Evolutionary conservation across 441 rosid species (phyloP).

Genomic region (Pelargonium myrrhifolium): DNA sequence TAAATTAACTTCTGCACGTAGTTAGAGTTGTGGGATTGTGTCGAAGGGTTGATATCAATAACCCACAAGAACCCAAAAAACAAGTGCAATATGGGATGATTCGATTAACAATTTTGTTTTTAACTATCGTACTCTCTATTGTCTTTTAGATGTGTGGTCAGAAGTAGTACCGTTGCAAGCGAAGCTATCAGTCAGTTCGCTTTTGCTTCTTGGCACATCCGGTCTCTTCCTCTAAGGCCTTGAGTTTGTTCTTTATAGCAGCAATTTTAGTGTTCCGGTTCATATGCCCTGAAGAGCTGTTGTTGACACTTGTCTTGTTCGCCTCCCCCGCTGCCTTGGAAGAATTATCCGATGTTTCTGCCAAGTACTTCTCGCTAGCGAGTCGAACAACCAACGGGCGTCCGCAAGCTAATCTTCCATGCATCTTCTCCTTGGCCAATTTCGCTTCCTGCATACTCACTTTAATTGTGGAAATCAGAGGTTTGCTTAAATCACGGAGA

Average conservation of each 20-base stretch:
- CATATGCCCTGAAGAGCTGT: conserved; percentile 45
- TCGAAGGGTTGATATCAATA: too few relatives aligned
- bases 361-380: conserved; percentile 57
- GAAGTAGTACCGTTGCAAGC: background rate
- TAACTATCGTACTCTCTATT: background rate
- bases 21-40: background rate
- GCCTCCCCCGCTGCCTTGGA: conserved; percentile 31
- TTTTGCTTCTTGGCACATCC: conserved; percentile 56
- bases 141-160: background rate
- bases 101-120: background rate
- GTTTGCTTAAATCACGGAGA: conserved; percentile 21
- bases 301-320: conserved; percentile 29
- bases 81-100: background rate
- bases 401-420: conserved; percentile 82
- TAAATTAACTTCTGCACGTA: background rate
- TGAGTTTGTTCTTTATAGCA: conserved; percentile 80
- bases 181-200: conserved; percentile 10
- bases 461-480: conserved; percentile 59
- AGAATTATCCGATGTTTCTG: conserved; percentile 35
- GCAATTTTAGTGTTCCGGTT: conserved; percentile 64
- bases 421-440: conserved; percentile 92
- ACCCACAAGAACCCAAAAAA: background rate
- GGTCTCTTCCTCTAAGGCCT: conserved; percentile 60
- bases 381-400: conserved; percentile 79
- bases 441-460: conserved; percentile 97